Evolutionary conservation across 768 basidiomycete genomes (phyloP).

Genomic region (Leccinum longicurvipes): DNA sequence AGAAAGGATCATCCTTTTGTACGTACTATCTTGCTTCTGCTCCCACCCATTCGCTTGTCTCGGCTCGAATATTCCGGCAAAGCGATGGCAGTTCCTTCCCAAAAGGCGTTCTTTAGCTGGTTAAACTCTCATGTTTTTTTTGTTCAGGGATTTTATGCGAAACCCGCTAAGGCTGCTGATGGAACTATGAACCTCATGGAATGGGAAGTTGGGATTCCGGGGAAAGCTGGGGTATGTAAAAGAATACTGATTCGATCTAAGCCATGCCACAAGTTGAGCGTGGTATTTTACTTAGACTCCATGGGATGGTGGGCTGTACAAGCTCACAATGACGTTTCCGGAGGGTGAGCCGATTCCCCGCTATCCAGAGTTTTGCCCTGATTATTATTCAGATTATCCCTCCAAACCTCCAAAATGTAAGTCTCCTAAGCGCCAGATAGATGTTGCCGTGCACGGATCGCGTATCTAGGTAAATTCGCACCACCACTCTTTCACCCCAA

Average conservation of each 20-base stretch:
- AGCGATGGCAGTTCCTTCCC: neutral
- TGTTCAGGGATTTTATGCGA: slow-evolving; percentile 91
- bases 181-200: slow-evolving; percentile 95
- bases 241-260: slow-evolving; percentile 1
- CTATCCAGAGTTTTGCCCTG: slow-evolving; percentile 1
- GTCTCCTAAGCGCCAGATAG: slow-evolving; percentile 22
- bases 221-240: slow-evolving; percentile 74
- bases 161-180: slow-evolving; percentile 85
- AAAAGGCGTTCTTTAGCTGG: neutral
- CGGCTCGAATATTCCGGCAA: neutral
- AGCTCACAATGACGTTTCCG: slow-evolving; percentile 91
- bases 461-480: slow-evolving; percentile 82
- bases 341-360: slow-evolving; percentile 61
- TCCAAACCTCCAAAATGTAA: slow-evolving; percentile 92
- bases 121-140: slow-evolving; percentile 7
- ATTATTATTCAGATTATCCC: slow-evolving; percentile 68
- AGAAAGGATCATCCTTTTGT: slow-evolving; percentile 98
- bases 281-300: slow-evolving; percentile 60
- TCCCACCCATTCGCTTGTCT: slow-evolving; percentile 1
- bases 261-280: slow-evolving; percentile 11
- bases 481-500: slow-evolving; percentile 97
- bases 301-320: slow-evolving; percentile 97
- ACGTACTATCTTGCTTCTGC: slow-evolving; percentile 34
- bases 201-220: slow-evolving; percentile 99
- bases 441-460: slow-evolving; percentile 4